phyloP scores from a whole-genome alignment of 1,284 basidiomycete species.

The Fomitiporia mediterranea region DNA sequence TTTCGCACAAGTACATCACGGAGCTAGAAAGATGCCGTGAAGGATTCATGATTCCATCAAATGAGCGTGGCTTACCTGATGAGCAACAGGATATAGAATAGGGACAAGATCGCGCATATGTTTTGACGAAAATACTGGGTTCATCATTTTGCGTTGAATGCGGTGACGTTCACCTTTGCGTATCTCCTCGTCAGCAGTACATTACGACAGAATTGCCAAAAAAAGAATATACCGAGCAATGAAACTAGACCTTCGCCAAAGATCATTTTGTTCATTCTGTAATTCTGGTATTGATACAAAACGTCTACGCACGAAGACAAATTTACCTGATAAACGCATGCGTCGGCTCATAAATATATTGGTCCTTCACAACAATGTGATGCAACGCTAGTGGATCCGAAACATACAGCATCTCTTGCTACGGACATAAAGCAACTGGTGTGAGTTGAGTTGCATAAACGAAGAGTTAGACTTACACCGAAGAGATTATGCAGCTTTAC shows the following conservation, averaged over 20 bases:
- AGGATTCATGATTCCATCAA: neutral
- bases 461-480: conserved; percentile 27
- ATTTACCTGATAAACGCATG: conserved; percentile 23
- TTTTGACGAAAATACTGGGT: conserved; percentile 30
- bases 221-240: conserved; percentile 9
- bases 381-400: conserved; percentile 38
- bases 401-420: conserved; percentile 35
- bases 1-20: conserved; percentile 27
- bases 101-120: conserved; percentile 29
- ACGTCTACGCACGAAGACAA: neutral
- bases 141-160: conserved; percentile 29
- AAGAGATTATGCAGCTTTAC: conserved; percentile 20
- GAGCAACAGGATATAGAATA: conserved; percentile 27
- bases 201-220: neutral
- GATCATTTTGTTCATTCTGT: conserved; percentile 15
- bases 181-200: too few relatives aligned
- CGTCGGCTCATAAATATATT: conserved; percentile 31
- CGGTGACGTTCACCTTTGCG: conserved; percentile 32
- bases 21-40: conserved; percentile 28
- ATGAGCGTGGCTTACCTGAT: conserved; percentile 26
- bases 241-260: conserved; percentile 11
- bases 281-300: neutral
- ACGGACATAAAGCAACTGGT: neutral
- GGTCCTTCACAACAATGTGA: conserved; percentile 38
- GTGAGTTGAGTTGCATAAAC: too few relatives aligned